phyloP scores from a whole-genome alignment of 768 basidiomycete species.

The Holtermanniella nyarrowii region DNA sequence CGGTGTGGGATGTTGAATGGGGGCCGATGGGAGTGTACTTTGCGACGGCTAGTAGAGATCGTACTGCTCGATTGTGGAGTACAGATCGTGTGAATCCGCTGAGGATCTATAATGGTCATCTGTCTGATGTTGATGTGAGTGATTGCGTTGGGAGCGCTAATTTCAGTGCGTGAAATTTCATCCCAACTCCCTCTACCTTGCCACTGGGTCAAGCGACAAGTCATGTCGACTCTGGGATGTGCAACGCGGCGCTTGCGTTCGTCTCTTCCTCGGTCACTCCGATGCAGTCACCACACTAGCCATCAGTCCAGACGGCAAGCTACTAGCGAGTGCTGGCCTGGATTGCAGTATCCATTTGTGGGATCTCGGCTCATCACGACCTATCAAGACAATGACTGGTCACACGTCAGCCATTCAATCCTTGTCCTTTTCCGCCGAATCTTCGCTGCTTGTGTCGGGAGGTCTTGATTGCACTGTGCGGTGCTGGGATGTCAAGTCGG shows the following conservation, averaged over 20 bases:
- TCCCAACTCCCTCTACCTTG: slow-evolving; percentile 93
- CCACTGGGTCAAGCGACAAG: slow-evolving; percentile 92
- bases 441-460: slow-evolving; percentile 78
- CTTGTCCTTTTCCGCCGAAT: slow-evolving; percentile 84
- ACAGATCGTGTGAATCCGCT: slow-evolving; percentile 79
- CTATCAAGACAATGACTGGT: slow-evolving; percentile 92
- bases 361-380: slow-evolving; percentile 89
- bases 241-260: slow-evolving; percentile 84
- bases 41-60: slow-evolving; percentile 84
- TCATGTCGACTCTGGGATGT: slow-evolving; percentile 96
- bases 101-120: slow-evolving; percentile 86
- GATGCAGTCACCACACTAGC: slow-evolving; percentile 76
- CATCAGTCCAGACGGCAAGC: slow-evolving; percentile 85
- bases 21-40: slow-evolving; percentile 98
- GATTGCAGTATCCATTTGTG: slow-evolving; percentile 71
- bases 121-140: slow-evolving; percentile 93
- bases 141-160: neutral
- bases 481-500: slow-evolving; percentile 89
- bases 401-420: slow-evolving; percentile 83
- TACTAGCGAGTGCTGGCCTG: slow-evolving; percentile 82
- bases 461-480: slow-evolving; percentile 91
- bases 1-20: slow-evolving; percentile 99
- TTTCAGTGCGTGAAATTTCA: slow-evolving; percentile 85
- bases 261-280: slow-evolving; percentile 92
- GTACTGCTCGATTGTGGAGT: slow-evolving; percentile 91